These are phyloP conservation scores for Aspergillus neotritici DNA, from an alignment of 2,329 filamentous ascomycete genomes.

Conservation along the genomic window DNA sequence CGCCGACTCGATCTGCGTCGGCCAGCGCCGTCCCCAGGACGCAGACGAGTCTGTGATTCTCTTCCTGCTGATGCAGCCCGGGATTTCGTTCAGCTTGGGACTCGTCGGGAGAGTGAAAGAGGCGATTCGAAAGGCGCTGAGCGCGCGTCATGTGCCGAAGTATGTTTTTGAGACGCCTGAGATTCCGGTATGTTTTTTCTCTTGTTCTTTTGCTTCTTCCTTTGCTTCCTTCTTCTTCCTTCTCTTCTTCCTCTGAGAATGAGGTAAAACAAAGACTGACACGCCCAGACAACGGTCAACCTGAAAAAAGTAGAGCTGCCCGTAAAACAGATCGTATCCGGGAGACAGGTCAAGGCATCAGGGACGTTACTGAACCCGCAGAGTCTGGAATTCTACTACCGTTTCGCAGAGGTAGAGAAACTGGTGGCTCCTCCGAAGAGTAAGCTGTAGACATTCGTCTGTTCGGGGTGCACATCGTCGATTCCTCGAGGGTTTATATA, in stretches of 20 bases:
- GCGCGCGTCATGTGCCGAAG: constrained; percentile 68
- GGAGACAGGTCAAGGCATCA: constrained; percentile 65
- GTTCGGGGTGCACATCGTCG: too few relatives aligned
- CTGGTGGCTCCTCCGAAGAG: constrained; percentile 32
- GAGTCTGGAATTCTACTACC: constrained; percentile 72
- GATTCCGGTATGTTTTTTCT: constrained; percentile 60
- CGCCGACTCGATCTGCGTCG: constrained; percentile 71
- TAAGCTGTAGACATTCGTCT: constrained; percentile 13
- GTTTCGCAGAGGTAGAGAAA: constrained; percentile 67
- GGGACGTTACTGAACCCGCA: constrained; percentile 72
- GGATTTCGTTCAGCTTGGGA: constrained; percentile 48
- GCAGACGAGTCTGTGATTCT: constrained; percentile 55
- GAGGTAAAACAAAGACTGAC: constrained; percentile 1
- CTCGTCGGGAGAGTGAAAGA: constrained; percentile 58
- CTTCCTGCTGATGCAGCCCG: constrained; percentile 57
- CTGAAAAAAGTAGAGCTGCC: constrained; percentile 80
- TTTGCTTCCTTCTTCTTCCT: too few relatives aligned
- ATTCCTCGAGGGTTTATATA: too few relatives aligned
- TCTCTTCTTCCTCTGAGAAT: too few relatives aligned
- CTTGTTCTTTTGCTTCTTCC: neutral
- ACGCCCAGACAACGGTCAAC: constrained; percentile 66
- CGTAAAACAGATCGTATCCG: constrained; percentile 77
- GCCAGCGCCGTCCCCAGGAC: constrained; percentile 61
- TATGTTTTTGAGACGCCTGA: constrained; percentile 75
- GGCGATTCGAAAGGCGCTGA: constrained; percentile 61